Evolutionary conservation across 2,329 filamentous ascomycete species (phyloP).

Genomic region (Aspergillus nomiae): DNA sequence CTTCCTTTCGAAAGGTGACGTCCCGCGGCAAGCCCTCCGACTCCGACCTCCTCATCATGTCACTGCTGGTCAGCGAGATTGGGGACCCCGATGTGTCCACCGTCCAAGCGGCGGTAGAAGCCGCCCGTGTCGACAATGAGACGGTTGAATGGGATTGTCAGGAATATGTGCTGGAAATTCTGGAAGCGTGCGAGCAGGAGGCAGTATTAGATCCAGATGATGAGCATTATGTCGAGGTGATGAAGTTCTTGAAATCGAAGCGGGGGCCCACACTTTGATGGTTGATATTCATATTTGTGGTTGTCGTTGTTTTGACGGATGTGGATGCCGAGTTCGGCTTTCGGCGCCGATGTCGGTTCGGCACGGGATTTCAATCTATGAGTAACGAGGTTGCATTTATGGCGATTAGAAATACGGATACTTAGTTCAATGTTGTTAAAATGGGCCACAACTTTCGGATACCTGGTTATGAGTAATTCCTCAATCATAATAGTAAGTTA

Average conservation of each 20-base stretch:
- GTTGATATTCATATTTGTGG: not conserved
- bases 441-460: too few relatives aligned
- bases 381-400: not conserved
- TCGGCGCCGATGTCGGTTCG: not conserved
- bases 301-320: not conserved
- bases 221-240: constrained; percentile 19
- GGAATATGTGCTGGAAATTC: constrained; percentile 26
- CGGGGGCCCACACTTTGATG: constrained; percentile 15
- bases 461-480: too few relatives aligned
- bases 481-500: too few relatives aligned
- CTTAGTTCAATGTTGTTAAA: too few relatives aligned
- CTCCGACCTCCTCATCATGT: constrained; percentile 11
- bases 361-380: too few relatives aligned
- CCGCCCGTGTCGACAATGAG: constrained; percentile 21
- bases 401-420: not conserved
- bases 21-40: constrained; percentile 13
- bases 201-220: constrained; percentile 20
- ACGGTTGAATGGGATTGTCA: constrained; percentile 28
- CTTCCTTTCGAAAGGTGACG: constrained; percentile 16
- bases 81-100: constrained; percentile 13
- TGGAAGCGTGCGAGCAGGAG: constrained; percentile 20
- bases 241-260: constrained; percentile 14
- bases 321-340: not conserved
- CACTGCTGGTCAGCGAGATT: constrained; percentile 15
- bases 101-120: constrained; percentile 12